These are phyloP conservation scores for Colletotrichum tanaceti DNA, from an alignment of 2,329 filamentous ascomycete genomes.

Conservation along the genomic window DNA sequence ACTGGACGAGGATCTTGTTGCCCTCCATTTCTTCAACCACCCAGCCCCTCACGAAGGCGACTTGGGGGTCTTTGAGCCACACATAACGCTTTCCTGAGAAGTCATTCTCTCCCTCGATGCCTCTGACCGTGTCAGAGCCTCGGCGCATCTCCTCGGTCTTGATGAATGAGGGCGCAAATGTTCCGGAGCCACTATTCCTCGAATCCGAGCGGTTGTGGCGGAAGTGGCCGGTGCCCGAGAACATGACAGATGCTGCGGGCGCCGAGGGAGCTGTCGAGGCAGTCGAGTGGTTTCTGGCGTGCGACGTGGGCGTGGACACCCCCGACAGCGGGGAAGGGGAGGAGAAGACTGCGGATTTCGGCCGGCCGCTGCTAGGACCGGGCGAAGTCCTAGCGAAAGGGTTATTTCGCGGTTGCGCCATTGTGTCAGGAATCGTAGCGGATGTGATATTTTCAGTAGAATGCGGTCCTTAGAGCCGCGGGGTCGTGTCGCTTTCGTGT, in stretches of 20 bases:
- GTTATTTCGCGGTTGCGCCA: conserved; percentile 81
- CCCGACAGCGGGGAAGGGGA: conserved; percentile 63
- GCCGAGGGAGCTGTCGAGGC: conserved; percentile 60
- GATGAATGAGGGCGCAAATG: conserved; percentile 97
- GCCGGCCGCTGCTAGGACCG: conserved; percentile 66
- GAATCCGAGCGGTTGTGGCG: conserved; percentile 69
- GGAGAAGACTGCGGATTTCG: conserved; percentile 80
- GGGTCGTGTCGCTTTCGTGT: conserved; percentile 25
- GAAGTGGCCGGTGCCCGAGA: conserved; percentile 50
- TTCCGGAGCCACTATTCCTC: conserved; percentile 75
- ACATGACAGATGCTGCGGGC: conserved; percentile 53
- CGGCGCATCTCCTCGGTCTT: conserved; percentile 81
- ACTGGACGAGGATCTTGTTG: conserved; percentile 84
- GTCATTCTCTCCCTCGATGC: conserved; percentile 97
- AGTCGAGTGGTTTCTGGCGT: conserved; percentile 77
- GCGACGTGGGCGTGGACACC: conserved; percentile 59
- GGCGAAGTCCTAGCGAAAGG: conserved; percentile 81
- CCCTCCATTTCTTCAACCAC: conserved; percentile 83
- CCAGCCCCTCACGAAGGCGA: conserved; percentile 92
- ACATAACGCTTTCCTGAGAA: conserved; percentile 99
- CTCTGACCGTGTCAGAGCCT: conserved; percentile 67
- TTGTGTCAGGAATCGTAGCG: conserved; percentile 58
- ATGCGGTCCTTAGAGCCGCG: conserved; percentile 19
- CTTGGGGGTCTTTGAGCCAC: conserved; percentile 89
- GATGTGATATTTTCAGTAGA: conserved; percentile 55